Evolutionary conservation across 2,329 filamentous ascomycete genomes (phyloP).

Genomic region (Nemania serpens): DNA sequence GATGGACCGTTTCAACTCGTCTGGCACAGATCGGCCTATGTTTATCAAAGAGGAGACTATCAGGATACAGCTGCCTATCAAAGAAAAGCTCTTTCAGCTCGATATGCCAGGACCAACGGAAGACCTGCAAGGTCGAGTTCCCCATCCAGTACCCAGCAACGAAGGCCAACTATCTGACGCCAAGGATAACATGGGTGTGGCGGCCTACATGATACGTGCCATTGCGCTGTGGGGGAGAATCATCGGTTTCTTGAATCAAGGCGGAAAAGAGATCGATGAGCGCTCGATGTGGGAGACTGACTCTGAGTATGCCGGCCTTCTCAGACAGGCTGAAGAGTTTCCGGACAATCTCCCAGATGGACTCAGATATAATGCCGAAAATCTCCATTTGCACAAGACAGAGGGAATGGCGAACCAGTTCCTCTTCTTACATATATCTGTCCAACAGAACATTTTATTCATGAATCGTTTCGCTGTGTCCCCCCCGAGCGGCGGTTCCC

Average conservation of each 20-base stretch:
- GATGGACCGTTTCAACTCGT: conserved; percentile 98
- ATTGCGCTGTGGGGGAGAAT: conserved; percentile 90
- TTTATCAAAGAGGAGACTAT: conserved; percentile 90
- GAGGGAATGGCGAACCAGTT: conserved; percentile 90
- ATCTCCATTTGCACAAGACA: conserved; percentile 81
- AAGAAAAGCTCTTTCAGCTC: conserved; percentile 86
- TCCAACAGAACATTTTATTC: conserved; percentile 89
- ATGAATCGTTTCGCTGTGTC: conserved; percentile 86
- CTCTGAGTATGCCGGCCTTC: conserved; percentile 76
- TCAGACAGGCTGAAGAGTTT: conserved; percentile 73
- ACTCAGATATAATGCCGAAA: conserved; percentile 78
- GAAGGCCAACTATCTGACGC: conserved; percentile 69
- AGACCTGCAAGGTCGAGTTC: conserved; percentile 72
- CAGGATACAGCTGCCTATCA: conserved; percentile 87
- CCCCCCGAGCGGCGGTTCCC: conserved; percentile 65
- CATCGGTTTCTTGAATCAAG: conserved; percentile 87
- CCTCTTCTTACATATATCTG: conserved; percentile 85
- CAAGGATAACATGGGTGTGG: conserved; percentile 89
- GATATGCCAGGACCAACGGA: conserved; percentile 91
- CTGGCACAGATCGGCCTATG: conserved; percentile 87
- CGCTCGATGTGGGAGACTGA: conserved; percentile 80
- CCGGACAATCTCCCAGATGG: conserved; percentile 69
- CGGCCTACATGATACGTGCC: conserved; percentile 84
- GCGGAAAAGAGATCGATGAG: conserved; percentile 78
- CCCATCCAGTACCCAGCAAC: conserved; percentile 64